Base-by-base conservation (phyloP, 441 rosid genomes). In the Populus tomentosa region DNA sequence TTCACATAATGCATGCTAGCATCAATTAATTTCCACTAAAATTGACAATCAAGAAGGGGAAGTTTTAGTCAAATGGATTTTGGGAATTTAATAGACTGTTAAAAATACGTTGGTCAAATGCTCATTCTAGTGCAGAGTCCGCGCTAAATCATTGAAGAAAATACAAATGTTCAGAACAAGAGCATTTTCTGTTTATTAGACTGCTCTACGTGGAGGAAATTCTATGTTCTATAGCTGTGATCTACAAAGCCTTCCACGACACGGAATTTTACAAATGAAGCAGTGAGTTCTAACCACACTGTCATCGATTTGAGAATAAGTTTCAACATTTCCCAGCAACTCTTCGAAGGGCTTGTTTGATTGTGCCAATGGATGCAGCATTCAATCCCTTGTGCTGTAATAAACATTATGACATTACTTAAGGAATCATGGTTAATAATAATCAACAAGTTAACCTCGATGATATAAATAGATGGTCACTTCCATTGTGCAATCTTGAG, bases 361-460 rank as follows among this genome's bases (percentile, higher is more conserved):
- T 92, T 73, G 80, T 81, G 78, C 80, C 84, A 28, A 81, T 80
- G 50, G 94, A 86, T 18, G 80, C 82, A 38, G 77, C 59, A 5
- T 67, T 80, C 71, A 80, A 70, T 78, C 97, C 97, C 81, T 85
- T 86, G 75, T 82, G 85, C 94, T 92, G 92, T 86, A 85, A 82
- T n/a, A 63, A 64, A 40, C 30, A 69, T 13, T 33, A 2, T 10
- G 16, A 70, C 32, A 20, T 26, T 56, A 75, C 4, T 42, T 16
- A 24, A 42, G 21, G 20, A 28, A 18, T 33, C 21, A 67, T 32
- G 18, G 9, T 7, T 71, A n/a, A 62, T 30, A 2, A 65, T 67
- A 14, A 69, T 16, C 61, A 72, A 26, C 6, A n/a, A 4, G 30
- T 77, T 72, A 24, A 3, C 9, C 53, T 30, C 24, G 8, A 11